Base-by-base conservation (phyloP, 2,329 filamentous ascomycete species). In the Claviceps fusiformis region DNA sequence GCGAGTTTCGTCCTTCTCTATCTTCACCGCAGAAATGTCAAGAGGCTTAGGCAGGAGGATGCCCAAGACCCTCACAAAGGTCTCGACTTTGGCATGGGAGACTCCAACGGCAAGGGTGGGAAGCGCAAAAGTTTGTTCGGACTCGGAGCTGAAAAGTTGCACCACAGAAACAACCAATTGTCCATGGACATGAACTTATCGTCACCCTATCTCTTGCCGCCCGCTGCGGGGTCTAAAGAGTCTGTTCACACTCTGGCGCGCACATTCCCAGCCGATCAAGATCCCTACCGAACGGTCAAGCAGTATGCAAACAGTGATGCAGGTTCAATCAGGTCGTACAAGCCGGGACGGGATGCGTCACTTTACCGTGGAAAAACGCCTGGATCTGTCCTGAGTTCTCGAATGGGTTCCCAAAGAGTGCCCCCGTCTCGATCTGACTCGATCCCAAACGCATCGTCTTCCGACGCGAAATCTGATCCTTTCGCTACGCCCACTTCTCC, bases 141-240 rank as follows among this genome's bases (percentile, higher is more conserved):
- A 49, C 77, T 71, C 19, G 82, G 82, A 49, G 77, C 74, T 31
- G 77, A 88, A 64, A 83, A 83, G 67, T 68, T 71, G 27, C 59
- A 63, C 41, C 70, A 72, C 61, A 68, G 69, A 52, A 70, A 73
- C 50, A 73, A 75, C 43, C 82, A 85, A 62, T 69, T 86, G 52
- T 87, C 83, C 39, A 81, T 92, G 79, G 80, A 83, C 62, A 81
- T 91, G 78, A 82, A 86, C 64, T 76, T 91, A 50, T 82, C 81
- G 39, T 93, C 85, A 62, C 93, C 93, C 2, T 98, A 97, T 67
- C 79, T 98, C n/a, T 77, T 97, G n/a, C 91, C 93, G 5, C 87
- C 88, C 1, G 83, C 82, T 54, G 66, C 92, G 46, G 77, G 81
- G 64, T 96, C 92, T 1, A 81, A 82, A 48, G 90, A 95, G 61